Conservation (phyloP, 2,329 filamentous ascomycete genomes). For the Aspergillus pseudoterreus region DNA sequence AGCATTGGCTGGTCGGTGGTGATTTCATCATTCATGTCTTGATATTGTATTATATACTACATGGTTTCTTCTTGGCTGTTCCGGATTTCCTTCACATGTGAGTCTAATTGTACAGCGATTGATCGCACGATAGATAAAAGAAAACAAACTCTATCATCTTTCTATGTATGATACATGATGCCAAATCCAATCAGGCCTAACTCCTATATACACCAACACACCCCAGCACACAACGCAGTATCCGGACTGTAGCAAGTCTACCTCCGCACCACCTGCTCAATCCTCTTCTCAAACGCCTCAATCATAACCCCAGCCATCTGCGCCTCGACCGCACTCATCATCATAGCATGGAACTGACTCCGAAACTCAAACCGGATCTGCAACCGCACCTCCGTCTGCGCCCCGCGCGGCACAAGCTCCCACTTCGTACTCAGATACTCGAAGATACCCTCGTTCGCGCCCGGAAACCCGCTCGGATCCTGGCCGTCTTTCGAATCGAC, state of each 20-base stretch:
- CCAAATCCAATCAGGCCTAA: background rate
- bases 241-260: background rate
- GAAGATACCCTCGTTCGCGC: slow-evolving; percentile 46
- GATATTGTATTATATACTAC: slow-evolving; percentile 27
- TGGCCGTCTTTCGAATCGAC: slow-evolving; percentile 56
- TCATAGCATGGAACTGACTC: slow-evolving; percentile 80
- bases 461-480: slow-evolving; percentile 53
- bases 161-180: background rate
- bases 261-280: slow-evolving; percentile 52
- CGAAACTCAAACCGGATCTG: slow-evolving; percentile 77
- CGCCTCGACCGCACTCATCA: slow-evolving; percentile 77
- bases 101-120: slow-evolving; percentile 20
- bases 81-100: slow-evolving; percentile 9
- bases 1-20: slow-evolving; percentile 1
- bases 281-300: slow-evolving; percentile 83
- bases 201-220: background rate
- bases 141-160: slow-evolving; percentile 14
- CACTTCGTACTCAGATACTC: slow-evolving; percentile 44
- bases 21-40: slow-evolving; percentile 12
- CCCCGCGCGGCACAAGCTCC: slow-evolving; percentile 37
- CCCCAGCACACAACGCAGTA: background rate
- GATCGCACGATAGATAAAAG: slow-evolving; percentile 10
- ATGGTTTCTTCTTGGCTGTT: slow-evolving; percentile 14
- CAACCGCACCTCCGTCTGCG: slow-evolving; percentile 67
- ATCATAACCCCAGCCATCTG: slow-evolving; percentile 87